Percentiles rank a stretch among this genome's conserved stretches.
phyloP scores from a whole-genome alignment of 139 green algal species.

The Closterium sp. region DNA sequence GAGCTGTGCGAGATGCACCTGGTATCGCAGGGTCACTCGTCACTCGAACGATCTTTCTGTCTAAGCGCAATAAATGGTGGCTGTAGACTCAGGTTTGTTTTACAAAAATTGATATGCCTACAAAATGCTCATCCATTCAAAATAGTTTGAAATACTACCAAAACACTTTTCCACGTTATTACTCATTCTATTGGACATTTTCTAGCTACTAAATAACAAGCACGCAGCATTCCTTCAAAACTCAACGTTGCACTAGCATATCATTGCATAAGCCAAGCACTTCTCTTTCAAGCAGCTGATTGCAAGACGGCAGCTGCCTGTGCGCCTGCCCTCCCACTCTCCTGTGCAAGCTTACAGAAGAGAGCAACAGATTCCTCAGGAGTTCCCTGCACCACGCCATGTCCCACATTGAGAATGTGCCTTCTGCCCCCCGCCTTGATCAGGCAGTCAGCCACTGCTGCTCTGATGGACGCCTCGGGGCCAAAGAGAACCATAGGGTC shows the following conservation, averaged over 20 bases:
- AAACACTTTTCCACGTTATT: too few species aligned
- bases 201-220: too few species aligned
- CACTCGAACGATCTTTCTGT: not conserved
- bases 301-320: not conserved
- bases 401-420: slow-evolving; percentile 94
- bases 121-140: too few species aligned
- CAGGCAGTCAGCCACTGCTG: slow-evolving; percentile 62
- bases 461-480: slow-evolving; percentile 63
- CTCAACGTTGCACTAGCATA: too few species aligned
- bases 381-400: slow-evolving; percentile 89
- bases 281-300: not conserved
- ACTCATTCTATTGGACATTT: too few species aligned
- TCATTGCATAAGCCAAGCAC: not conserved
- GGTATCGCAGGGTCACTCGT: not conserved
- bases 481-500: slow-evolving; percentile 95
- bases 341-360: slow-evolving; percentile 83
- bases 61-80: too few species aligned
- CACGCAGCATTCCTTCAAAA: too few species aligned
- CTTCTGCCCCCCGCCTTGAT: slow-evolving; percentile 60
- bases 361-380: slow-evolving; percentile 84
- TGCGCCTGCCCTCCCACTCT: slow-evolving; percentile 38
- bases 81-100: too few species aligned
- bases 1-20: not conserved
- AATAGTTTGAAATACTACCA: too few species aligned
- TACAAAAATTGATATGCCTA: too few species aligned